These are phyloP conservation scores for Aureobasidium vineae DNA, from an alignment of 2,329 filamentous ascomycete species.

Conservation along the genomic window DNA sequence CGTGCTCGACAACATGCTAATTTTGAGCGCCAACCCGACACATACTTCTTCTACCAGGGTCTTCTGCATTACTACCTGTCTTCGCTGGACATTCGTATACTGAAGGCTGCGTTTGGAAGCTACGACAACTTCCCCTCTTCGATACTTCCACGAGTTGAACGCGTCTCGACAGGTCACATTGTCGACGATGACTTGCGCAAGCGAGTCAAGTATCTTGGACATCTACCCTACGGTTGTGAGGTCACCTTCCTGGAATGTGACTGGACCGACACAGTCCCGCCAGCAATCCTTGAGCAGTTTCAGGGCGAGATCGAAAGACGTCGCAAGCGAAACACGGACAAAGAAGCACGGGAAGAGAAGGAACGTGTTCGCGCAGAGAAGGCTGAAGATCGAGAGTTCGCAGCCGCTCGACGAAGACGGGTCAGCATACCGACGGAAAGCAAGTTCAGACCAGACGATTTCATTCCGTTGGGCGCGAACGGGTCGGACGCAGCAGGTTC, in stretches of 20 bases:
- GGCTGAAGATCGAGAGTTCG: conserved; percentile 67
- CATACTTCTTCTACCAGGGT: conserved; percentile 86
- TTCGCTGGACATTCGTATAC: conserved; percentile 84
- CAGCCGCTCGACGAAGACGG: conserved; percentile 63
- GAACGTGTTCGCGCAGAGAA: conserved; percentile 79
- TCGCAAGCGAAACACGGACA: conserved; percentile 74
- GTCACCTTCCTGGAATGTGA: conserved; percentile 91
- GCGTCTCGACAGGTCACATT: conserved; percentile 82
- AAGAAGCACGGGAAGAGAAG: conserved; percentile 81
- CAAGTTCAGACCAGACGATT: conserved; percentile 52
- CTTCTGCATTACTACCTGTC: conserved; percentile 87
- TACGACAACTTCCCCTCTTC: conserved; percentile 82
- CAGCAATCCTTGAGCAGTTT: conserved; percentile 73
- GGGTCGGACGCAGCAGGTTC: conserved; percentile 33
- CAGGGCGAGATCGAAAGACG: conserved; percentile 72
- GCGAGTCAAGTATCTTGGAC: conserved; percentile 80
- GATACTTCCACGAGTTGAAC: conserved; percentile 81
- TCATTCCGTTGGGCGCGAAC: conserved; percentile 41
- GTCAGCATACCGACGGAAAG: conserved; percentile 52
- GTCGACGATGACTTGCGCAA: conserved; percentile 82
- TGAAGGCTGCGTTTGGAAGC: conserved; percentile 82
- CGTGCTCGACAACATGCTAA: conserved; percentile 43
- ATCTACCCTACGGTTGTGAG: conserved; percentile 86
- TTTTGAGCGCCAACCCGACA: conserved; percentile 46
- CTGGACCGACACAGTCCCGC: conserved; percentile 84